phyloP scores from a whole-genome alignment of 768 basidiomycete genomes.

The Boletus coccyginus region DNA sequence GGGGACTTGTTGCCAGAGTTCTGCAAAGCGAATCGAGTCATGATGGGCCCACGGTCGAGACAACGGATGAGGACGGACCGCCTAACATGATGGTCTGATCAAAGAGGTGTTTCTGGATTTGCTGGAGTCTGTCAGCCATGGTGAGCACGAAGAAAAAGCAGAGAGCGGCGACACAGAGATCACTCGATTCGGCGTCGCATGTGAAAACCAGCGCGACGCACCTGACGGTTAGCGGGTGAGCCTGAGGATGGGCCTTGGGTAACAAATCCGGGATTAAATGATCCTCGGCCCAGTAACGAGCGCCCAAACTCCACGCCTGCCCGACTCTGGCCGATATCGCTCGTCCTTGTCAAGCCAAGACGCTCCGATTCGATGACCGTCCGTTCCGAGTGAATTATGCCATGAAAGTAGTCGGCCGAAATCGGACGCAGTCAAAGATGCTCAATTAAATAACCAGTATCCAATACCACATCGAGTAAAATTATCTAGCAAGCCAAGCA shows the following conservation, averaged over 20 bases:
- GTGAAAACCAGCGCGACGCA: slow-evolving; percentile 4
- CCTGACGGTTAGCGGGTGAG: not conserved
- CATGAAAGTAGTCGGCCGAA: not conserved
- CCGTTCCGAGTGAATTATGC: too few species aligned
- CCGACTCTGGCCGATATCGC: slow-evolving; percentile 10
- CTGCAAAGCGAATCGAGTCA: slow-evolving; percentile 35
- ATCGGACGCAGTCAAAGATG: not conserved
- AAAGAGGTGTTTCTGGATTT: slow-evolving; percentile 54
- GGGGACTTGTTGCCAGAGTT: slow-evolving; percentile 72
- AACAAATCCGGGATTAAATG: slow-evolving; percentile 1
- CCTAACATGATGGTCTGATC: slow-evolving; percentile 44
- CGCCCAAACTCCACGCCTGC: not conserved
- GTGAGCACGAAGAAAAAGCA: slow-evolving; percentile 2
- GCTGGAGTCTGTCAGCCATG: slow-evolving; percentile 61
- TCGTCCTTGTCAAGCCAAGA: not conserved
- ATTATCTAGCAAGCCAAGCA: slow-evolving; percentile 14
- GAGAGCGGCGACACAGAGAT: not conserved
- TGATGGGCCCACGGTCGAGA: not conserved
- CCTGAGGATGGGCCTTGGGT: not conserved
- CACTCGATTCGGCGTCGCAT: slow-evolving; percentile 6
- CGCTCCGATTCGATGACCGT: not conserved
- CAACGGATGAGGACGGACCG: slow-evolving; percentile 41
- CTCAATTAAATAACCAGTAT: slow-evolving; percentile 18
- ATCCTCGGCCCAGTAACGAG: not conserved
- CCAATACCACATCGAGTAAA: slow-evolving; percentile 10